Base-by-base conservation (phyloP, 2,329 filamentous ascomycete species). In the Aspergillus brunneoviolaceus region DNA sequence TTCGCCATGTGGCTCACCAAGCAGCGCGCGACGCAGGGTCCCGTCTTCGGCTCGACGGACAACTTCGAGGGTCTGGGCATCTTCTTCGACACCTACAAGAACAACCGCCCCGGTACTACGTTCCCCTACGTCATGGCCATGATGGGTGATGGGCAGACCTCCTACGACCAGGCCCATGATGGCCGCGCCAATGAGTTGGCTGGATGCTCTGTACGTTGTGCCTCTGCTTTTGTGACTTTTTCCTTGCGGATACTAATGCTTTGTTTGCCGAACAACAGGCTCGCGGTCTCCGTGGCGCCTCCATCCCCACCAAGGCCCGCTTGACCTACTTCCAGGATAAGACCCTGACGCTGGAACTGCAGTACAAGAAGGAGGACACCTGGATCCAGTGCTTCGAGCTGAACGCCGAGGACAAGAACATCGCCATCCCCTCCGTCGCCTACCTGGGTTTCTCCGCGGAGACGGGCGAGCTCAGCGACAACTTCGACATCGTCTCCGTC, bases 101-200 rank as follows among this genome's bases (percentile, higher is more conserved):
- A 99, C 82, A 96, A 97, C 81, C 88, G 95, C 14, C 94, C 95
- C 0, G 95, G 95, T 49, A 89, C 92, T 48, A 90, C 96, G 51
- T 99, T 99, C 79, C 95, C 95, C 54, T 97, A 96, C 74, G 89
- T 99, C 71, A 97, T 98, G 93, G 94, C 93, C 64, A 98, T 98
- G 95, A 83, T 92, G 67, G 95, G 95, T 61, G 95, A 99, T 75
- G 94, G 95, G 63, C 82, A 92, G 74, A 96, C 89, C 6, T 75
- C 82, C 14, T 99, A 99, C 79, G 92, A 98, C 81, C 92, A 97
- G 81, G 87, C 88, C 69, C 93, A 93, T 71, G 95, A 99, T 72
- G 95, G 95, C 74, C 98, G 97, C 83, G 85, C 87, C 59, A 92
- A 91, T 70, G 95, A 99, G 79, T 82, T 97, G 63, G 93, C 92